Conservation (phyloP, 2,329 filamentous ascomycete species). For the Triangularia verruculosa region DNA sequence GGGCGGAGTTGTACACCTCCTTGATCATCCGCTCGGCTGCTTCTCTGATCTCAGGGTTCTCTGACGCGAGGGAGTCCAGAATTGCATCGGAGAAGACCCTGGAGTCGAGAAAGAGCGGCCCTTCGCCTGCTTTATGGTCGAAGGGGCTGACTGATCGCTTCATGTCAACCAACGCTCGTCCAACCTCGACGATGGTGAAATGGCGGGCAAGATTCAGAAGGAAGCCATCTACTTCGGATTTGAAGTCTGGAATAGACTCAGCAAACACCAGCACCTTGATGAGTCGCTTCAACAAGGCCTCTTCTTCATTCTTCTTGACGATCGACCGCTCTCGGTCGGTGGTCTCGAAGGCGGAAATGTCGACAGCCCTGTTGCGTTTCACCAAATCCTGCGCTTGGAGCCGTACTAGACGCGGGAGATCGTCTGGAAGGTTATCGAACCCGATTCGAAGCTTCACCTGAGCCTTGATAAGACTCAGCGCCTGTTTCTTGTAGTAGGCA, state of each 20-base stretch:
- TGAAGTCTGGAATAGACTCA: conserved; percentile 75
- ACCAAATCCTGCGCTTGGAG: conserved; percentile 86
- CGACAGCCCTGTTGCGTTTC: conserved; percentile 66
- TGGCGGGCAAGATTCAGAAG: conserved; percentile 81
- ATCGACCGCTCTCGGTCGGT: conserved; percentile 81
- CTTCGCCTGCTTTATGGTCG: conserved; percentile 81
- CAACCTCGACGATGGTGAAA: conserved; percentile 86
- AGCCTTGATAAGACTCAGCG: conserved; percentile 80
- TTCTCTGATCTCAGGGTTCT: conserved; percentile 74
- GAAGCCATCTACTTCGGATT: conserved; percentile 71
- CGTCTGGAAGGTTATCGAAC: conserved; percentile 81
- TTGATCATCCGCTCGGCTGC: conserved; percentile 76
- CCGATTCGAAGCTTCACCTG: conserved; percentile 91
- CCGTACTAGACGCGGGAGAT: conserved; percentile 78
- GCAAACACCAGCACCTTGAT: conserved; percentile 87
- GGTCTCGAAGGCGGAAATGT: conserved; percentile 67
- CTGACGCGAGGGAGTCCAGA: conserved; percentile 84
- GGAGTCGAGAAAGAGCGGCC: conserved; percentile 82
- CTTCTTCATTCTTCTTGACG: conserved; percentile 81
- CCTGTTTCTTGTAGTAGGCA: conserved; percentile 87
- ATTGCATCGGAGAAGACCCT: conserved; percentile 84
- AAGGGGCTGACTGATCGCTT: conserved; percentile 78
- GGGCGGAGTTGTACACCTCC: conserved; percentile 72
- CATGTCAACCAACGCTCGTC: conserved; percentile 74
- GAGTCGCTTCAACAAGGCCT: conserved; percentile 77